Percentiles rank a stretch among this genome's conserved stretches.
These are phyloP conservation scores for Phytophthora palmivora DNA, from an alignment of 352 stramenopile genomes.

Conservation along the genomic window DNA sequence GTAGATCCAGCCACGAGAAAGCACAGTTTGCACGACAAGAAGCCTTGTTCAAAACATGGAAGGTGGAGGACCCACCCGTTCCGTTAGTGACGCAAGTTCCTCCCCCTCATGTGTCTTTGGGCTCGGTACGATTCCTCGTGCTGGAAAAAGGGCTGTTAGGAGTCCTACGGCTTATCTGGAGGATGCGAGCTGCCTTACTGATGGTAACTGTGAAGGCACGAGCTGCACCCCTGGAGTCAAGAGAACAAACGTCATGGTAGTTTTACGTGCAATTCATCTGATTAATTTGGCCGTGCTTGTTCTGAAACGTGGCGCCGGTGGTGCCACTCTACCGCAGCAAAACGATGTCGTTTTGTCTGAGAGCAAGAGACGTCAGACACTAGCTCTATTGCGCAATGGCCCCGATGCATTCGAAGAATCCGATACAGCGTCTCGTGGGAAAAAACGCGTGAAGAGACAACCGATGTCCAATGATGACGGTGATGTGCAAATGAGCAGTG, in stretches of 20 bases:
- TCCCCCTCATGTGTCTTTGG: slow-evolving; percentile 60
- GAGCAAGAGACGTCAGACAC: slow-evolving; percentile 56
- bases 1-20: slow-evolving; percentile 77
- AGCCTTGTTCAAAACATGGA: slow-evolving; percentile 86
- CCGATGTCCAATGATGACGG: slow-evolving; percentile 51
- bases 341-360: slow-evolving; percentile 47
- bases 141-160: slow-evolving; percentile 69
- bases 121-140: slow-evolving; percentile 60
- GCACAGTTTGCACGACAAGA: slow-evolving; percentile 82
- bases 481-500: slow-evolving; percentile 77
- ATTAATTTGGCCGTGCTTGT: slow-evolving; percentile 75
- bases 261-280: slow-evolving; percentile 69
- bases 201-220: slow-evolving; percentile 29
- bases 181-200: slow-evolving; percentile 42
- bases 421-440: slow-evolving; percentile 51
- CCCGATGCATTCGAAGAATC: slow-evolving; percentile 70
- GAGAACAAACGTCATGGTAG: slow-evolving; percentile 72
- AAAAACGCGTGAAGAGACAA: slow-evolving; percentile 78
- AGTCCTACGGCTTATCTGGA: slow-evolving; percentile 76
- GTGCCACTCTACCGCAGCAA: slow-evolving; percentile 13
- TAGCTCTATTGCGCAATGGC: slow-evolving; percentile 60
- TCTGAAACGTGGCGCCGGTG: slow-evolving; percentile 44
- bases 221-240: slow-evolving; percentile 34
- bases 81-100: slow-evolving; percentile 70
- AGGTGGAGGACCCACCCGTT: slow-evolving; percentile 70